Base-by-base conservation (phyloP, 2,329 filamentous ascomycete species). In the Aspergillus hiratsukae region DNA sequence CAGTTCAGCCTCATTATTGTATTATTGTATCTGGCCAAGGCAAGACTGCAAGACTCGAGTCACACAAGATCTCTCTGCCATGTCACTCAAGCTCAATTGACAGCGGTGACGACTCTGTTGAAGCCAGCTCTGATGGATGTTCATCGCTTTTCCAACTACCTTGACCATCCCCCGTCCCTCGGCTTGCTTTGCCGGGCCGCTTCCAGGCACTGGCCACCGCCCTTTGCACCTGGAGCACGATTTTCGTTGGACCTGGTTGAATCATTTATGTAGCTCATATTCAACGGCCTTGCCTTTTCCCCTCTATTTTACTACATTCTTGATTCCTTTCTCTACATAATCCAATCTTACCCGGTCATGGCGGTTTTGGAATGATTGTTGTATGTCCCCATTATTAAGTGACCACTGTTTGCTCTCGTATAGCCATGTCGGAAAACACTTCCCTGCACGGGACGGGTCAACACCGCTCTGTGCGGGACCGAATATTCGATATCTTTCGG, bases 401-500 rank as follows among this genome's bases (percentile, higher is more conserved):
- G 43, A 14, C 11, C 49, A 31, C 23, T 52, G 28, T 41, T 40
- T 43, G 28, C 40, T 48, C 41, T 41, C 29, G 46, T 48, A 49
- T 45, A 9, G 63, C 52, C 21, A 70, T 73, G 68, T 60, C 70
- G 49, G 66, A 69, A 25, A 64, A 66, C 29, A 65, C 64, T 48
- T 58, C 63, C n/a, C 49, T 59, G 25, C 59, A 59, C 29, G 64
- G 66, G 49, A 49, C 59, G 17, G 66, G 66, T 25, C 58, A 64
- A 50, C 56, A 54, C 56, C 67, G 66, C 52, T 69, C 69, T 35
- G 58, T 73, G 52, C 69, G 69, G 54, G 66, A 70, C 49, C 65
- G 65, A 27, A 61, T 74, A 41, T 56, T 67, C 53, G 64, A 71
- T 48, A 57, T 71, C 52, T 70, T 75, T 52, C 67, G 67, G 51